phyloP scores from a whole-genome alignment of 129 eudicot species.

The Pulicaria dysenterica region DNA sequence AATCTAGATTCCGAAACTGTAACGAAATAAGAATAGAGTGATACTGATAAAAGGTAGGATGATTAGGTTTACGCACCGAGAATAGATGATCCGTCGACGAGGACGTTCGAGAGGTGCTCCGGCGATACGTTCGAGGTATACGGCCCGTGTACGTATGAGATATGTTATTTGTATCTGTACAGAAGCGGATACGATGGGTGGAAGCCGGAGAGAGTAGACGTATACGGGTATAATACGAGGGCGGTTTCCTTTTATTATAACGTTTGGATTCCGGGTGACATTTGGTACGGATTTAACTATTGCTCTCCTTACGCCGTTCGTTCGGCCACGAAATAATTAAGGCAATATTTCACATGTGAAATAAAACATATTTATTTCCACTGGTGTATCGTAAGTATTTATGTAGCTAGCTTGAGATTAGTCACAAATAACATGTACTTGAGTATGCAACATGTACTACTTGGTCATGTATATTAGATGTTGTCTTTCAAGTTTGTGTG shows the following conservation, averaged over 20 bases:
- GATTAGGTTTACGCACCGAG: conserved; percentile 80
- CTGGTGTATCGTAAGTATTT: too few species aligned
- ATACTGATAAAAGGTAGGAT: not conserved
- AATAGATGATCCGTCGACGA: conserved; percentile 63
- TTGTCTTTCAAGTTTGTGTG: too few species aligned
- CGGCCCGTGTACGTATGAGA: conserved; percentile 78
- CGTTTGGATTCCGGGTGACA: conserved; percentile 46
- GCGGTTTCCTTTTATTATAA: conserved; percentile 65
- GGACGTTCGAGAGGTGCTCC: conserved; percentile 79
- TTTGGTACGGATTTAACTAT: conserved; percentile 67
- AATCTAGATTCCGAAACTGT: too few species aligned
- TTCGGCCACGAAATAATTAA: not conserved
- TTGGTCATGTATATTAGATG: too few species aligned
- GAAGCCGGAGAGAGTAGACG: conserved; percentile 73
- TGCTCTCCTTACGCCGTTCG: conserved; percentile 37
- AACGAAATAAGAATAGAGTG: not conserved
- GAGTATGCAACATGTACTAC: too few species aligned
- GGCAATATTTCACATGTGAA: too few species aligned
- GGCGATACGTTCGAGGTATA: conserved; percentile 58
- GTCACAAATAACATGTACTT: too few species aligned
- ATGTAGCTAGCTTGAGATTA: too few species aligned
- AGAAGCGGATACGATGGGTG: conserved; percentile 90
- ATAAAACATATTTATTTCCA: too few species aligned
- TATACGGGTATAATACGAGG: conserved; percentile 53
- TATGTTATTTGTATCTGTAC: conserved; percentile 75